These are phyloP conservation scores for Mycena epipterygia DNA, from an alignment of 768 basidiomycete genomes.

Conservation along the genomic window DNA sequence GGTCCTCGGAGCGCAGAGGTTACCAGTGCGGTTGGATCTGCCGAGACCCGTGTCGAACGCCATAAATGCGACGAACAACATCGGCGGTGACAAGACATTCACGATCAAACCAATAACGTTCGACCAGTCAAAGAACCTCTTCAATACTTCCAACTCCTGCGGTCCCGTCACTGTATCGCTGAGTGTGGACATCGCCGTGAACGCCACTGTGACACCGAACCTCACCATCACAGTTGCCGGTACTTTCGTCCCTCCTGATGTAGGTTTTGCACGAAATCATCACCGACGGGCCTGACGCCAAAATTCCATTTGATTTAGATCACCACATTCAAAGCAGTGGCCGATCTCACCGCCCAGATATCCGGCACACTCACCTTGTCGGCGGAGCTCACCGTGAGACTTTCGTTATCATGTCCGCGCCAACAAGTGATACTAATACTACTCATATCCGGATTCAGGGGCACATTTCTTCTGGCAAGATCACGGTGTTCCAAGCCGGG, in stretches of 20 bases:
- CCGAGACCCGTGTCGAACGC: not conserved
- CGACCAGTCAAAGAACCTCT: conserved; percentile 18
- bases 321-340: conserved; percentile 19
- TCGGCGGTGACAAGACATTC: conserved; percentile 6
- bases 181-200: conserved; percentile 18
- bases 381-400: conserved; percentile 52
- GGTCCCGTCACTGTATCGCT: not conserved
- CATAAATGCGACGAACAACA: no score
- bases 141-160: conserved; percentile 10
- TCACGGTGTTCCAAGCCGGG: conserved; percentile 55
- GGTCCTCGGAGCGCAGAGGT: no score
- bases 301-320: not conserved
- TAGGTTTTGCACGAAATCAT: not conserved
- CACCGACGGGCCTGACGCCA: not conserved
- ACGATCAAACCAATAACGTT: not conserved
- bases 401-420: not conserved
- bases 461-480: conserved; percentile 57
- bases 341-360: conserved; percentile 53
- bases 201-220: not conserved
- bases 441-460: conserved; percentile 40
- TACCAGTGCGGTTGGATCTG: not conserved
- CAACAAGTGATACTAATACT: not conserved
- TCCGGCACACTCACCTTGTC: conserved; percentile 54
- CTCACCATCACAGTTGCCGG: conserved; percentile 36
- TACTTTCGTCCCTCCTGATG: not conserved